A percentile compares a stretch with the other conserved stretches of the same genome.
Conservation (phyloP, 306 rosid genomes). For the apple (Malus domestica) region DNA sequence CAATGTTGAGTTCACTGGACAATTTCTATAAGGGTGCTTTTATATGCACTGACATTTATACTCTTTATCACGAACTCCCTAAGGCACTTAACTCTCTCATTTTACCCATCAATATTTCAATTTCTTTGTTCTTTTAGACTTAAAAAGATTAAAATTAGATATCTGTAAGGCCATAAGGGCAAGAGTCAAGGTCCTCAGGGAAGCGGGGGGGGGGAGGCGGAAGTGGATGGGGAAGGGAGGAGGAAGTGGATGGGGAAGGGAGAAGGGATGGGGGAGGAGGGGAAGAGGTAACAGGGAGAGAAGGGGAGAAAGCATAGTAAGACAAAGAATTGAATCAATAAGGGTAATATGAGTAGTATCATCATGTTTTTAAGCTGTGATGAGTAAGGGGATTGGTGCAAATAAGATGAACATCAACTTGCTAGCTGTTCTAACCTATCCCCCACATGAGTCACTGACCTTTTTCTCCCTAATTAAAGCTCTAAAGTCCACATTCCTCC, state of each 20-base stretch:
- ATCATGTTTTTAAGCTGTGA: not conserved
- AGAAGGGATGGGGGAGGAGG: not conserved
- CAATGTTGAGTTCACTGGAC: not conserved
- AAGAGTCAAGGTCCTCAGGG: not conserved
- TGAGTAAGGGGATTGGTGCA: not conserved
- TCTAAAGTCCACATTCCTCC: not conserved
- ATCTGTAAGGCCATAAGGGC: not conserved
- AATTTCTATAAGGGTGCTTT: not conserved
- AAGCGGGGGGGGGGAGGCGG: not conserved
- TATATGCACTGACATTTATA: not conserved
- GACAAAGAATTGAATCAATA: not conserved
- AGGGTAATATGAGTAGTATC: not conserved
- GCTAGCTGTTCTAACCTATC: not conserved
- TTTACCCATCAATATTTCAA: not conserved
- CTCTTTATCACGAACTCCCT: not conserved
- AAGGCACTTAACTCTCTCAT: not conserved
- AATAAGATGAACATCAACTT: not conserved
- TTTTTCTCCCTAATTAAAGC: not conserved
- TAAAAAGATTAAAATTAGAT: not conserved
- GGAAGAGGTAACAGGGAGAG: not conserved
- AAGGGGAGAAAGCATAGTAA: not conserved
- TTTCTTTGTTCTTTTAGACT: not conserved
- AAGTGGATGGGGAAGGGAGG: no score
- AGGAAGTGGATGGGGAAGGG: not conserved
- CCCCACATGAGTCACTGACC: not conserved